Percentiles rank a stretch among this genome's conserved stretches.
These are phyloP conservation scores for Paracoccidioides lutzii DNA, from an alignment of 2,329 filamentous ascomycete genomes.

Conservation along the genomic window DNA sequence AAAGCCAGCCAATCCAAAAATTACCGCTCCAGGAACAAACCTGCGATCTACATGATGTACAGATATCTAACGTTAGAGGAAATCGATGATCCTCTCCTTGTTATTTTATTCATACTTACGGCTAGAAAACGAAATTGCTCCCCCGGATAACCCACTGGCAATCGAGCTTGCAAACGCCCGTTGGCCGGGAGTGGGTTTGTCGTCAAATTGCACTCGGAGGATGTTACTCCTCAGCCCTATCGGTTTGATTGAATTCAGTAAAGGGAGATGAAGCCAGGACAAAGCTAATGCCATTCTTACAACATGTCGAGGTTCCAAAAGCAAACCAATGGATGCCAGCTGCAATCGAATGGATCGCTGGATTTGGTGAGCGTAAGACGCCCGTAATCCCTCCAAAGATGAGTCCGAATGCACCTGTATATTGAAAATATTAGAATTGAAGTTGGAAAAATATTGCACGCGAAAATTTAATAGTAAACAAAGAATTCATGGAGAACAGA, in stretches of 20 bases:
- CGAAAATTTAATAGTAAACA: neutral
- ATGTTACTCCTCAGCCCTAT: slow-evolving; percentile 31
- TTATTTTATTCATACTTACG: slow-evolving; percentile 24
- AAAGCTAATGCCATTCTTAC: slow-evolving; percentile 34
- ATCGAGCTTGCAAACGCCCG: slow-evolving; percentile 54
- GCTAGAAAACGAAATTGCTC: slow-evolving; percentile 42
- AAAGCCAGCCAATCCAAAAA: slow-evolving; percentile 47
- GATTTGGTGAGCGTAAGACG: slow-evolving; percentile 55
- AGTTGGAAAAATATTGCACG: neutral
- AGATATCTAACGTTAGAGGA: neutral
- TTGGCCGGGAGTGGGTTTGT: slow-evolving; percentile 44
- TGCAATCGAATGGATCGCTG: slow-evolving; percentile 55
- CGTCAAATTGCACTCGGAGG: slow-evolving; percentile 37
- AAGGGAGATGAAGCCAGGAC: neutral
- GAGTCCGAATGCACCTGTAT: slow-evolving; percentile 46
- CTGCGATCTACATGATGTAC: slow-evolving; percentile 37
- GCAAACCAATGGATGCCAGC: slow-evolving; percentile 71
- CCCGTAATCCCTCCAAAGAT: slow-evolving; percentile 57
- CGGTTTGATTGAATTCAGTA: neutral
- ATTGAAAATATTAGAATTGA: neutral
- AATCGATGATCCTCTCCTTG: neutral
- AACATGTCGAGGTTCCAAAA: slow-evolving; percentile 64
- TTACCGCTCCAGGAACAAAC: slow-evolving; percentile 44
- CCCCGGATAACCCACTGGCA: slow-evolving; percentile 56
- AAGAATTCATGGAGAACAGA: neutral